Conservation (phyloP, 352 stramenopile genomes). For the Aphanomyces euteiches region DNA sequence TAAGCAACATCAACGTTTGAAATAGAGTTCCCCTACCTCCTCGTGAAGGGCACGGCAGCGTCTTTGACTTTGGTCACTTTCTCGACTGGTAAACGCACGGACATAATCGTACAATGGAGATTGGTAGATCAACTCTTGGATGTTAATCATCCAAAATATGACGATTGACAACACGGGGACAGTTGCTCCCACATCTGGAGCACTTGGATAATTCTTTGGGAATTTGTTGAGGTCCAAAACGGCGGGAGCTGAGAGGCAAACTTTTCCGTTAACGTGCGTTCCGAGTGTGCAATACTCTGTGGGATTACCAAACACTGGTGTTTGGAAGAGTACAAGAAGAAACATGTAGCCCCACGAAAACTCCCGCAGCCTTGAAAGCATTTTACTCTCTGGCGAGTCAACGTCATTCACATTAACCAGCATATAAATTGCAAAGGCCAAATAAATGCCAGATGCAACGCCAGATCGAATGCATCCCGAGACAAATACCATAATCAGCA, state of each 20-base stretch:
- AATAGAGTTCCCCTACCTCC: not conserved
- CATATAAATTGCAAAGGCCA: constrained; percentile 30
- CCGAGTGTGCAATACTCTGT: constrained; percentile 56
- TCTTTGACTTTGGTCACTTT: not conserved
- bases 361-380: constrained; percentile 13
- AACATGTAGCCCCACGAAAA: constrained; percentile 45
- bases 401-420: constrained; percentile 17
- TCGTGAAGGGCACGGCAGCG: constrained; percentile 4
- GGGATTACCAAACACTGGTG: constrained; percentile 52
- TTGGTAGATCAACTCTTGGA: constrained; percentile 42
- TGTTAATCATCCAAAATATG: constrained; percentile 78
- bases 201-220: constrained; percentile 17
- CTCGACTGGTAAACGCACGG: constrained; percentile 9
- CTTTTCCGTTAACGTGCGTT: constrained; percentile 3
- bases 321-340: constrained; percentile 64
- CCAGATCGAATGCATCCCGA: constrained; percentile 26
- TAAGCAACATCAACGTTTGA: not conserved
- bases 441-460: constrained; percentile 26
- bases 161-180: constrained; percentile 41
- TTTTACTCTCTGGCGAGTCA: not conserved
- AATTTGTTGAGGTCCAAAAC: constrained; percentile 30
- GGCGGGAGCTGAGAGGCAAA: constrained; percentile 19
- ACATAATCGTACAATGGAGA: constrained; percentile 28
- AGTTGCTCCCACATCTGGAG: not conserved
- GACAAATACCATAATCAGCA: constrained; percentile 26